Conservation (phyloP, 192 early-diverging fungal genomes). For the Linnemannia exigua region DNA sequence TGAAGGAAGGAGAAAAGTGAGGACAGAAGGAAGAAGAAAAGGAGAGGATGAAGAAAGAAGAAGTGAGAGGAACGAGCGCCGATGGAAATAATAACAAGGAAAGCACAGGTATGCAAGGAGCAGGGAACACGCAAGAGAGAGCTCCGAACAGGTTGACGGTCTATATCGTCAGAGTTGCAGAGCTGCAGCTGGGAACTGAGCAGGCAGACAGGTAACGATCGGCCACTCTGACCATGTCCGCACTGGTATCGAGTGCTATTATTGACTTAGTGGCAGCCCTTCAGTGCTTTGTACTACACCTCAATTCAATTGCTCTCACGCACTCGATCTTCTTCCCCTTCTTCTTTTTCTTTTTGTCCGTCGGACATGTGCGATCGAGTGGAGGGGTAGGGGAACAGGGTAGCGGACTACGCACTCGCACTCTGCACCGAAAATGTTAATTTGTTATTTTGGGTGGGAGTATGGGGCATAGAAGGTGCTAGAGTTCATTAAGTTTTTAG, state of each 20-base stretch:
- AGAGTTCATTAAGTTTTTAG: too few species aligned
- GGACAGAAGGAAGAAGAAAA: background rate
- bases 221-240: too few species aligned
- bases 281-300: too few species aligned
- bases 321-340: background rate
- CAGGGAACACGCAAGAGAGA: background rate
- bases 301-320: background rate
- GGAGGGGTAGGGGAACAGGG: background rate
- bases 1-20: background rate
- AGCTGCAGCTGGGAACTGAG: background rate
- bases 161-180: too few species aligned
- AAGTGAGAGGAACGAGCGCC: background rate
- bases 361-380: conserved; percentile 1
- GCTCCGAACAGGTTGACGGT: background rate
- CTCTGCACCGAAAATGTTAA: too few species aligned
- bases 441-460: background rate
- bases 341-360: background rate
- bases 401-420: background rate
- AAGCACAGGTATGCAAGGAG: too few species aligned
- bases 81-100: background rate
- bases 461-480: background rate
- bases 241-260: too few species aligned
- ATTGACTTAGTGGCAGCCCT: too few species aligned
- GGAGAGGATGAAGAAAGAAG: background rate
- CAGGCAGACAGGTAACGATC: background rate